Evolutionary conservation across 2,329 filamentous ascomycete genomes (phyloP).

Genomic region (Cladosporium sp.): DNA sequence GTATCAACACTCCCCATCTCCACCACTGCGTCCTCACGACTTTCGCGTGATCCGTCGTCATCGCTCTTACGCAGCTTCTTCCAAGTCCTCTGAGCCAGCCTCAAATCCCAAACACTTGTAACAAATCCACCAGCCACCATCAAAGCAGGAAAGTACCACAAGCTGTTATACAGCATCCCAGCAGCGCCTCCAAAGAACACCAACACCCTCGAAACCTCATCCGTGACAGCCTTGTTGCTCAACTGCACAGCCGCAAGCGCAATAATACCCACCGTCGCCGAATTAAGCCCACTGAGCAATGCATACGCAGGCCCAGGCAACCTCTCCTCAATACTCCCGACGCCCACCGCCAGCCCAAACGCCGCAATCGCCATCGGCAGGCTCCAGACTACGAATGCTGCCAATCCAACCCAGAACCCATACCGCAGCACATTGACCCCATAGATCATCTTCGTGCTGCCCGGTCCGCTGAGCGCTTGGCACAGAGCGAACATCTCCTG

Average conservation of each 20-base stretch:
- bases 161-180: constrained; percentile 67
- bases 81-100: constrained; percentile 3
- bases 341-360: constrained; percentile 66
- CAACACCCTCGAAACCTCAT: constrained; percentile 61
- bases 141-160: constrained; percentile 73
- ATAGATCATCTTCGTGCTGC: constrained; percentile 71
- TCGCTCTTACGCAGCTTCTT: constrained; percentile 2
- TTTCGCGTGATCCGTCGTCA: background rate
- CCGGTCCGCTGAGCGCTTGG: constrained; percentile 68
- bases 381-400: constrained; percentile 65
- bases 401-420: constrained; percentile 58
- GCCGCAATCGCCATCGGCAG: constrained; percentile 70
- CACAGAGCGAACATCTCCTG: constrained; percentile 71
- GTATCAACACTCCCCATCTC: background rate
- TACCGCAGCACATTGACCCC: constrained; percentile 65
- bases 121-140: constrained; percentile 57
- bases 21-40: background rate
- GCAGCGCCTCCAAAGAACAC: constrained; percentile 65
- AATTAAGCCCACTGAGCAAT: constrained; percentile 69
- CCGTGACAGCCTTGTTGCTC: constrained; percentile 64
- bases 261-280: constrained; percentile 70
- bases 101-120: constrained; percentile 57
- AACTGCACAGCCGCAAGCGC: constrained; percentile 67
- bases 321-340: constrained; percentile 58
- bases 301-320: constrained; percentile 67